Evolutionary conservation across 768 basidiomycete genomes (phyloP).

Genomic region (Xerocomus potaroensis): DNA sequence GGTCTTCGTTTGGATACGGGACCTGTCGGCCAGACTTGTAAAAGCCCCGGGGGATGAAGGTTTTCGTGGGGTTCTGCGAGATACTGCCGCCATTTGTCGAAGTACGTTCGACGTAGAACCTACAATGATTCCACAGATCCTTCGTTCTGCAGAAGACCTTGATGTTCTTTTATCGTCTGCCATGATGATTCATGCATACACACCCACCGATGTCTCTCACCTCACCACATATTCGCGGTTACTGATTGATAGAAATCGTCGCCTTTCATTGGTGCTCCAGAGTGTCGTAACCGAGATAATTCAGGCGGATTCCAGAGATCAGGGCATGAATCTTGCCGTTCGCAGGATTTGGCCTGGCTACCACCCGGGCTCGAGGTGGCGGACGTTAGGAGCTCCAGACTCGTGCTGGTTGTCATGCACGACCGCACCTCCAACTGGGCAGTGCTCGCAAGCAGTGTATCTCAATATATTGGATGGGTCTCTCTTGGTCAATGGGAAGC

Average conservation of each 20-base stretch:
- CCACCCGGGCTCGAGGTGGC: slow-evolving; percentile 20
- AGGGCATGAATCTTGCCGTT: slow-evolving; percentile 17
- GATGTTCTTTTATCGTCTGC: slow-evolving; percentile 18
- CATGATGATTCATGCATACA: slow-evolving; percentile 25
- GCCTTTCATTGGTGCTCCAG: slow-evolving; percentile 24
- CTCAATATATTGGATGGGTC: slow-evolving; percentile 19
- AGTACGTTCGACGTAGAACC: slow-evolving; percentile 26
- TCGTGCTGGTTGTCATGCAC: slow-evolving; percentile 17
- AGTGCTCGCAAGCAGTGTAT: slow-evolving; percentile 8
- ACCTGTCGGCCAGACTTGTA: slow-evolving; percentile 28
- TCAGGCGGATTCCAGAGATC: not conserved
- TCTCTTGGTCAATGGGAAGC: slow-evolving; percentile 24
- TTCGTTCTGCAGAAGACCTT: slow-evolving; percentile 22
- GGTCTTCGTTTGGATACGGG: slow-evolving; percentile 33
- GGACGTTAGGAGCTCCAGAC: not conserved
- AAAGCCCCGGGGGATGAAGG: slow-evolving; percentile 8
- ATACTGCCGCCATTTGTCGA: slow-evolving; percentile 38
- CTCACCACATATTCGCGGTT: slow-evolving; percentile 7
- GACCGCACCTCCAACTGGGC: slow-evolving; percentile 1
- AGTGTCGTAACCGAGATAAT: slow-evolving; percentile 1
- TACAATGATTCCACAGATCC: not conserved
- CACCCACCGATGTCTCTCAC: slow-evolving; percentile 5
- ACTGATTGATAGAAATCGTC: slow-evolving; percentile 28
- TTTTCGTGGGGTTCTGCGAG: slow-evolving; percentile 24
- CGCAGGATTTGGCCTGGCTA: slow-evolving; percentile 22